Evolutionary conservation across 2,329 filamentous ascomycete species (phyloP), one percentile per base, ranked within the genome.

Genomic region (Aspergillus thermomutatus): DNA sequence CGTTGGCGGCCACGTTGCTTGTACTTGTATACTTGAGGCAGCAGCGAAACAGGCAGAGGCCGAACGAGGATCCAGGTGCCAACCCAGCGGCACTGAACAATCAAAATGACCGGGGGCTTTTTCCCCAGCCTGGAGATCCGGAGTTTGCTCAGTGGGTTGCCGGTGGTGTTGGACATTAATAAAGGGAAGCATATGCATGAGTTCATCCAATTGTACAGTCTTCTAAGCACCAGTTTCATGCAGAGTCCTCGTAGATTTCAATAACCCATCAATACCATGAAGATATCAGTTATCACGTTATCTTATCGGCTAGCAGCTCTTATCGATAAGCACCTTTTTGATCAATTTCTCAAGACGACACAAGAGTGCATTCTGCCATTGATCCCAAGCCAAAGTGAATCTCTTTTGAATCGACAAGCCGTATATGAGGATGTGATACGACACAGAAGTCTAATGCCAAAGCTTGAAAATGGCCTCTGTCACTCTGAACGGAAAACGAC

Each of bases 21-120:
- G 84, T 90, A 52, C 78, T 97, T 31, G 82, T 97, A 17, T 96
- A 92, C 74, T 93, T 94, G 52, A 74, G 76, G 60, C 78, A 80
- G 62, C 78, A 78, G 47, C 72, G 72, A 21, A 75, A 74, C 48
- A 66, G 72, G 50, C 71, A 74, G 54, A 65, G 71, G 59, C 67
- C 66, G 56, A 72, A 77, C 53, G 66, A 70, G 52, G 68, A 71
- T 56, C 64, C 56, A 19, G 64, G 62, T 49, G 66, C 49, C 6
- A 67, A 71, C 52, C 66, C 60, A 53, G 65, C 64, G 54, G 66
- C 60, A 37, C 57, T 60, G 52, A 62, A 52, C 34, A 62, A 65
- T 51, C 62, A 50, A n/a, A 65, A 71, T 53, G 66, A 85, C 66
- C 72, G 82, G 57, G 85, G 84, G 0, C 68, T 88, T 56, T 89